Base-by-base conservation (phyloP, 2,329 filamentous ascomycete species). In the Emydomyces testavorans region DNA sequence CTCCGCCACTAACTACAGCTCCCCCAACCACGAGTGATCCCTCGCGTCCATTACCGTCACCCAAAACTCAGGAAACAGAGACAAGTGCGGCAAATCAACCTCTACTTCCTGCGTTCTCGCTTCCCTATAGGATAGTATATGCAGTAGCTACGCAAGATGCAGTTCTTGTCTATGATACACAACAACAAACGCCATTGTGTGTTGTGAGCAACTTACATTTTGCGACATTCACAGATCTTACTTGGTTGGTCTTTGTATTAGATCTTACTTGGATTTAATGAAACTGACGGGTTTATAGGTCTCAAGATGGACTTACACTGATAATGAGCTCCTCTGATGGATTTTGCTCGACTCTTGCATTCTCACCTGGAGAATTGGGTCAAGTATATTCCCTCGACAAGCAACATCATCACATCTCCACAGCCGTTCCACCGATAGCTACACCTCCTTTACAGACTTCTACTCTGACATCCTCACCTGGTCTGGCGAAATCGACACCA, bases 301-400 rank as follows among this genome's bases (percentile, higher is more conserved):
- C 84, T 1, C 80, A 74, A 53, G 84, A 89, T 64, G 84, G 84
- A 10, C 72, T 79, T 35, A 88, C 83, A 1, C 71, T 98, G 18
- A 74, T 98, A 42, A 93, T 98, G 70, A 92, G 88, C n/a, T 98
- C 92, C 0, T 95, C 92, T 0, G 92, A 98, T 64, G 92, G 92
- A 0, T 98, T 96, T 70, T 98, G 92, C 64, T 98, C 92, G 0
- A 83, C 85, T 0, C 72, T 98, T 4, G 84, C 88, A 0, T 98
- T 98, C 61, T 67, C 78, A 1, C 72, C 83, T 1, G 85, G 86
- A 6, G 92, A 98, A 64, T 71, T 98, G 1, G 92, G 92, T 10
- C 81, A 90, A 54, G 69, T 80, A 4, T 93, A 93, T 63, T 81
- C 79, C 6, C 82, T 60, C 50, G 53, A 56, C 56, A 58, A 46